A percentile compares a stretch with the other conserved stretches of the same genome.
phyloP scores from a whole-genome alignment of 1,139 yeast species.

The Scheffersomyces insectosa region DNA sequence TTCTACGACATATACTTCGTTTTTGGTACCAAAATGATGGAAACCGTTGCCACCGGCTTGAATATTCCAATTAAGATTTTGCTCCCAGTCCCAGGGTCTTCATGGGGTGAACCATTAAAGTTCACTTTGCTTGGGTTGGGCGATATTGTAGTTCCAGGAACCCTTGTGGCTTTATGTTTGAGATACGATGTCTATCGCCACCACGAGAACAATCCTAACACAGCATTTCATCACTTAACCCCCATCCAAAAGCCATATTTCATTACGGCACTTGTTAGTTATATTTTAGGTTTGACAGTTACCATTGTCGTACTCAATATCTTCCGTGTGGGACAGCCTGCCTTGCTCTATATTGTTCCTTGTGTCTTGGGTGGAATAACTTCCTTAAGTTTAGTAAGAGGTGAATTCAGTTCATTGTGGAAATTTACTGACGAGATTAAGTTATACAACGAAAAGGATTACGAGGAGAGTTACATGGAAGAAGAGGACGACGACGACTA shows the following conservation, averaged over 20 bases:
- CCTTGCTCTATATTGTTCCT: constrained; percentile 65
- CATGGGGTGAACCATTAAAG: constrained; percentile 1
- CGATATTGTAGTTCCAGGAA: constrained; percentile 61
- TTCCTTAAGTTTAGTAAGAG: constrained; percentile 28
- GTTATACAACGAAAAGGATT: constrained; percentile 14
- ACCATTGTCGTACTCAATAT: constrained; percentile 43
- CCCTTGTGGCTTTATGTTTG: constrained; percentile 48
- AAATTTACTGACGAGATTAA: constrained; percentile 13
- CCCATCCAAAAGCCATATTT: constrained; percentile 49
- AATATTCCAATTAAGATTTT: constrained; percentile 59
- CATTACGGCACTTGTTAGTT: constrained; percentile 39
- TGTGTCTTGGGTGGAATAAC: constrained; percentile 36
- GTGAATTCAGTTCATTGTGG: constrained; percentile 46
- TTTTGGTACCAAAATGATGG: constrained; percentile 63
- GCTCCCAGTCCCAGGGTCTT: constrained; percentile 35
- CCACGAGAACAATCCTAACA: constrained; percentile 24
- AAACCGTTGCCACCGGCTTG: constrained; percentile 56
- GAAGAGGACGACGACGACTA: constrained; percentile 17
- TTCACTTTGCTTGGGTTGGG: constrained; percentile 52
- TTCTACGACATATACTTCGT: constrained; percentile 68
- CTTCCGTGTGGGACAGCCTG: constrained; percentile 61
- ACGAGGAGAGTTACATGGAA: constrained; percentile 24
- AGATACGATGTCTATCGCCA: constrained; percentile 48
- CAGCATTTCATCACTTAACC: constrained; percentile 41
- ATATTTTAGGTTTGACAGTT: constrained; percentile 41